phyloP scores from a whole-genome alignment of 768 basidiomycete species.

The Tulasnella sp. region DNA sequence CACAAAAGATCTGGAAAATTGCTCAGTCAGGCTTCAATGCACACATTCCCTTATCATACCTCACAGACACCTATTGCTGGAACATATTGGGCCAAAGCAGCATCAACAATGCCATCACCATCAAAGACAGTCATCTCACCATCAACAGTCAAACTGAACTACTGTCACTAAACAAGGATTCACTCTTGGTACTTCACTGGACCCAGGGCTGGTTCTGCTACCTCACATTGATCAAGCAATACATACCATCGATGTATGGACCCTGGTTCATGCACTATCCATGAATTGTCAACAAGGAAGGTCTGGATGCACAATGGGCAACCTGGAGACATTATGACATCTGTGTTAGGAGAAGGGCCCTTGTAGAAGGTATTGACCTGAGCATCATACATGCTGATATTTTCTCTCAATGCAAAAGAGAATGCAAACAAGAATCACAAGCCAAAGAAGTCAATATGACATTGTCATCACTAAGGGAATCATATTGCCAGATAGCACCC shows the following conservation, averaged over 20 bases:
- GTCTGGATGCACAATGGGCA: neutral
- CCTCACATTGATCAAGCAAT: neutral
- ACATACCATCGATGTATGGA: neutral
- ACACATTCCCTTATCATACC: too few relatives aligned
- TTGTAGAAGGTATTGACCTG: neutral
- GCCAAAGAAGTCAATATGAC: neutral
- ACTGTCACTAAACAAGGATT: too few relatives aligned
- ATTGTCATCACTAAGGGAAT: neutral
- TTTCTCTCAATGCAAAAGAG: neutral
- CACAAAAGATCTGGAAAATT: too few relatives aligned
- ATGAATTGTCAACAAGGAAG: neutral
- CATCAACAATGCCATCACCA: too few relatives aligned
- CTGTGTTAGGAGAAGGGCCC: neutral
- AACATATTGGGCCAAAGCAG: too few relatives aligned
- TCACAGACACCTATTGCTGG: too few relatives aligned
- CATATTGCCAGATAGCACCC: neutral
- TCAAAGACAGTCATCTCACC: too few relatives aligned
- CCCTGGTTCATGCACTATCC: neutral
- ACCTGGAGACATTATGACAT: constrained; percentile 1
- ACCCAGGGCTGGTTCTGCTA: neutral
- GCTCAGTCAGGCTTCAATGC: too few relatives aligned
- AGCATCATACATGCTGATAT: neutral
- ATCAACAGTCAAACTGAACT: too few relatives aligned
- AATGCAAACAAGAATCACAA: neutral
- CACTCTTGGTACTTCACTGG: neutral